Base-by-base conservation (phyloP, 2,329 filamentous ascomycete genomes). In the Myriosclerotinia scirpicola region DNA sequence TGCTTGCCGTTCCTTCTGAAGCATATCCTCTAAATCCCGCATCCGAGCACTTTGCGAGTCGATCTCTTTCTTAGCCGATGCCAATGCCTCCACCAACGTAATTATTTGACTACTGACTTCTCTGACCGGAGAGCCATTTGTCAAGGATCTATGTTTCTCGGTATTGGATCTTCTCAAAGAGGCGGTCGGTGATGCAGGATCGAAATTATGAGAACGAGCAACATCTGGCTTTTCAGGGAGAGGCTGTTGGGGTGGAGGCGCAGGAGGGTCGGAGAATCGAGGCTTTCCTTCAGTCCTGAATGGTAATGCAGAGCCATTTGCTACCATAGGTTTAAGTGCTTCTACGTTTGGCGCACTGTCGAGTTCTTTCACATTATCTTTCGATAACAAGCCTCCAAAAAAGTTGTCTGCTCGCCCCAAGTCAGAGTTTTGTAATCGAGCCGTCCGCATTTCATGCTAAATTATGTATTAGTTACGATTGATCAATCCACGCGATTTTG, bases 181-280 rank as follows among this genome's bases (percentile, higher is more conserved):
- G 22, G 54, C 42, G 9, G n/a, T 59, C 0, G 88, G 86, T 54
- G 88, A 64, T 3, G 50, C 44, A 26, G 59, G 52, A 54, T 67
- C 59, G 0, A 84, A 74, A 30, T 78, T 79, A 42, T 80, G 79
- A 54, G 77, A 79, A 73, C 80, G 83, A 67, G 78, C 81, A 20
- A 84, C 86, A 77, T 96, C 92, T 0, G 94, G 94, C 77, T 97
- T 97, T 76, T 97, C 93, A 0, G 94, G 94, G 7, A 98, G 81
- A 17, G 94, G 94, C 73, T 96, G 93, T 72, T 96, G 93, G 38
- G 94, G 94, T 36, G 94, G 94, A 9, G 94, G 94, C 30, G 93
- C 94, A 5, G 94, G 94, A 61, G 94, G 94, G 67, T 97, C 93
- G 1, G 92, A 95, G 76, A 97, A 98, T 63, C 93, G 86, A 5